Base-by-base conservation (phyloP, 495 filamentous ascomycete genomes). In the Xylaria palmicola region DNA sequence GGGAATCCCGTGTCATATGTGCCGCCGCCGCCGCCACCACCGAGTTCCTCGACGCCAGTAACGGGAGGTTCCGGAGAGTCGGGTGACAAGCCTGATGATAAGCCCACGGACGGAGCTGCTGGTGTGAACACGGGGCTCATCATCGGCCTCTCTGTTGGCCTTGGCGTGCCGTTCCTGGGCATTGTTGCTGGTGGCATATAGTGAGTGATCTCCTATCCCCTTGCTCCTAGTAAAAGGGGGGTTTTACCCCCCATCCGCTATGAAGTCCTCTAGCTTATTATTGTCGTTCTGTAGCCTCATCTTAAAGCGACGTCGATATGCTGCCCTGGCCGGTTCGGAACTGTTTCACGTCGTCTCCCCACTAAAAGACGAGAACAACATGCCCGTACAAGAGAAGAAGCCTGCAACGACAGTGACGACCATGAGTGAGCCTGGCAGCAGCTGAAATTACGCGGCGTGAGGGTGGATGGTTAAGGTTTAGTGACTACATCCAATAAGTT, bases 101-200 rank as follows among this genome's bases (percentile, higher is more conserved):
- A 59, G 19, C 36, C 62, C 32, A 13, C 59, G 43, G 52, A 65
- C 29, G 59, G 67, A 55, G 62, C 65, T 26, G 12, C 52, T 26
- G 67, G 71, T n/a, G 65, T 67, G 19, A 68, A 67, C 36, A 75
- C 69, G 32, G 73, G 73, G 56, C 40, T 80, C 34, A 74, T 80
- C 47, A 73, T 81, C 52, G 77, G 79, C 0, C 62, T 79, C 4
- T 69, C 69, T 48, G 72, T 81, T 24, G 79, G 79, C 8, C 44
- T 79, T 26, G 77, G 77, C 7, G 72, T 79, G 27, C 77, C 77
- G 2, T 66, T 50, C 30, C 48, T 81, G 13, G 62, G 66, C 4
- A 70, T 59, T n/a, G 39, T 77, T 37, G 43, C 71, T 55, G 48
- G 62, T 13, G 72, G 66, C 39, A 48, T 69, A 55, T 68, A 67